Evolutionary conservation across 805 yeast species (phyloP).

Genomic region (Hanseniaspora vineae): DNA sequence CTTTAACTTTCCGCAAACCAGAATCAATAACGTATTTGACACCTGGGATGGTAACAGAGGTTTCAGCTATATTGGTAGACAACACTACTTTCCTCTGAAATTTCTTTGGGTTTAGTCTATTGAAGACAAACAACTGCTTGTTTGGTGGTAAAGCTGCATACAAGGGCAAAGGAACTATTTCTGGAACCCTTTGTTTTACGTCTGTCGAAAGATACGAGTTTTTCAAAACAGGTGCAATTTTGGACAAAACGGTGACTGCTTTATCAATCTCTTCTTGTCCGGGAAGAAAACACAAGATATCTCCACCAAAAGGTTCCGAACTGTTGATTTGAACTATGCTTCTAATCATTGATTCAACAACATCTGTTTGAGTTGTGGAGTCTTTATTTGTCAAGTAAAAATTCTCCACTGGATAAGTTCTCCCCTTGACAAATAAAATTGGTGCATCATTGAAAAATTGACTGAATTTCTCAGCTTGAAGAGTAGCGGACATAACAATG

Average conservation of each 20-base stretch:
- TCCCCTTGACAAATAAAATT: constrained; percentile 80
- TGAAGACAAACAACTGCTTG: constrained; percentile 72
- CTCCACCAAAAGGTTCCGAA: constrained; percentile 68
- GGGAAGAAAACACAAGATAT: constrained; percentile 80
- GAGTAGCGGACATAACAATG: constrained; percentile 91
- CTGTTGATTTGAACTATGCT: constrained; percentile 67
- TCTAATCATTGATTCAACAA: constrained; percentile 67
- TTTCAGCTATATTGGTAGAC: constrained; percentile 95
- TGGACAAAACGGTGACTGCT: constrained; percentile 48
- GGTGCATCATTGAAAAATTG: constrained; percentile 67
- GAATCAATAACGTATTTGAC: constrained; percentile 87
- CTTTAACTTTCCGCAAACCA: constrained; percentile 85
- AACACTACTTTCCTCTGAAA: constrained; percentile 73
- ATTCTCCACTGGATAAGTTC: constrained; percentile 72
- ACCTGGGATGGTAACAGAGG: constrained; percentile 92
- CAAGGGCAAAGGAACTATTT: constrained; percentile 65
- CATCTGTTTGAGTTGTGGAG: constrained; percentile 53
- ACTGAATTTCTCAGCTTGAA: constrained; percentile 76
- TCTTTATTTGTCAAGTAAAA: constrained; percentile 34
- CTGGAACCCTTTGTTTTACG: constrained; percentile 37
- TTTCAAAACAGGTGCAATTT: constrained; percentile 53
- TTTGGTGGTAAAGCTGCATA: constrained; percentile 89
- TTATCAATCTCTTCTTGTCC: constrained; percentile 98
- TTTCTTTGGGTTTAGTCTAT: constrained; percentile 30
- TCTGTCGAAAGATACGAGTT: constrained; percentile 25